Percentiles rank a stretch among this genome's conserved stretches.
Conservation (phyloP, 768 basidiomycete species). For the Boletus rufocinnamomeus region DNA sequence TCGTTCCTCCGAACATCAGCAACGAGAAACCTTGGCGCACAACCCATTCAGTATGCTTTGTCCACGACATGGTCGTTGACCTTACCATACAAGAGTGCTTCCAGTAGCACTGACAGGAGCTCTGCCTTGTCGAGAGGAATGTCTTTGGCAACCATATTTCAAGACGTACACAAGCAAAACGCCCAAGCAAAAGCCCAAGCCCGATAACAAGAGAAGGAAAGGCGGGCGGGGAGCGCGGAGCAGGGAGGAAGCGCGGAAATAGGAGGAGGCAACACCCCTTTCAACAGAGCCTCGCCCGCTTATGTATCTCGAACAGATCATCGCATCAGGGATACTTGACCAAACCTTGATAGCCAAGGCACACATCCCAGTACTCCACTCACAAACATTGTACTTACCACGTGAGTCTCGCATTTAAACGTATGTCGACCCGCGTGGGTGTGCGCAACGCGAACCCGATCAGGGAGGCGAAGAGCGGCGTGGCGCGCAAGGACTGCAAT, state of each 20-base stretch:
- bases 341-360: neutral
- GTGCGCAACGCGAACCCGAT: neutral
- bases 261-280: neutral
- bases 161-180: neutral
- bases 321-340: neutral
- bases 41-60: neutral
- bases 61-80: neutral
- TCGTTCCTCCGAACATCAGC: conserved; percentile 36
- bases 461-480: neutral
- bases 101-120: conserved; percentile 22
- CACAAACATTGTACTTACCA: too few species aligned
- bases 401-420: neutral
- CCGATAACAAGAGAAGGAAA: neutral
- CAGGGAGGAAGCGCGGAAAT: too few species aligned
- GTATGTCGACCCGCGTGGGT: too few species aligned
- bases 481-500: neutral
- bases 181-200: neutral
- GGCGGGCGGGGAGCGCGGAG: neutral
- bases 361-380: neutral
- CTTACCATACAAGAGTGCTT: conserved; percentile 25
- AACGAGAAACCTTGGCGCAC: conserved; percentile 34
- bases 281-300: neutral
- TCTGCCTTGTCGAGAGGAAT: conserved; percentile 25
- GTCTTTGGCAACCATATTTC: neutral
- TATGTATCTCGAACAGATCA: neutral